Percentiles rank a stretch among this genome's conserved stretches.
phyloP scores from a whole-genome alignment of 106 monocot species.

The Cymbidium sinense region DNA sequence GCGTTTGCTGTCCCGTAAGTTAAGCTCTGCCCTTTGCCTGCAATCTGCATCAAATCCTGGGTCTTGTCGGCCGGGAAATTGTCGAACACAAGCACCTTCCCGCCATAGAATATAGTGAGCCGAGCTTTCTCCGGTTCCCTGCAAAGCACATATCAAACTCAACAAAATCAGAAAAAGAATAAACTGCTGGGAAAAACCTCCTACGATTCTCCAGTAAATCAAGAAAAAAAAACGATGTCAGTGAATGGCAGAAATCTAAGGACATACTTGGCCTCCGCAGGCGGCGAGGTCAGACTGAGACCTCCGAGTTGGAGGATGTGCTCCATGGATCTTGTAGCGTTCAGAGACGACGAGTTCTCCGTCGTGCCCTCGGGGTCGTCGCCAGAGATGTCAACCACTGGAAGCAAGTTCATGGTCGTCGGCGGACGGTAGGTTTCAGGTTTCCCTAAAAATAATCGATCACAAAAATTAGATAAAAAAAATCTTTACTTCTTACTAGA shows the following conservation, averaged over 20 bases:
- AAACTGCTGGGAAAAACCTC: no score
- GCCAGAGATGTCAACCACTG: slow-evolving; percentile 8
- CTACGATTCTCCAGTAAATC: not conserved
- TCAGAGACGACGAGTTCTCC: not conserved
- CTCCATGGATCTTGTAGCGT: slow-evolving; percentile 3
- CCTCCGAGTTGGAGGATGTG: slow-evolving; percentile 8
- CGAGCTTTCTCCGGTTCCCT: slow-evolving; percentile 15
- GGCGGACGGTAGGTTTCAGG: slow-evolving; percentile 12
- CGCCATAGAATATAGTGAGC: slow-evolving; percentile 64
- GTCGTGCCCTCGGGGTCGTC: not conserved
- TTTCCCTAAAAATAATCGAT: slow-evolving; percentile 4
- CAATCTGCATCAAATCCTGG: slow-evolving; percentile 33
- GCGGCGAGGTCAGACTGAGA: not conserved
- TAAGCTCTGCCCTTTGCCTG: slow-evolving; percentile 11
- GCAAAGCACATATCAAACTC: not conserved
- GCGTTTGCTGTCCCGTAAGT: not conserved
- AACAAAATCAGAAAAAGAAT: no score
- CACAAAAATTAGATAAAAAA: not conserved
- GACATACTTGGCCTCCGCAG: not conserved
- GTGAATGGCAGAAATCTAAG: not conserved
- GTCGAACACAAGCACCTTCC: slow-evolving; percentile 60
- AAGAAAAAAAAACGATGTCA: not conserved
- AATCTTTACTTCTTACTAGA: not conserved
- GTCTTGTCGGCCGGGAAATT: slow-evolving; percentile 53
- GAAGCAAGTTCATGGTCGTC: slow-evolving; percentile 40